Conservation (phyloP, 805 yeast species). For the Jamesozyma piceae region DNA sequence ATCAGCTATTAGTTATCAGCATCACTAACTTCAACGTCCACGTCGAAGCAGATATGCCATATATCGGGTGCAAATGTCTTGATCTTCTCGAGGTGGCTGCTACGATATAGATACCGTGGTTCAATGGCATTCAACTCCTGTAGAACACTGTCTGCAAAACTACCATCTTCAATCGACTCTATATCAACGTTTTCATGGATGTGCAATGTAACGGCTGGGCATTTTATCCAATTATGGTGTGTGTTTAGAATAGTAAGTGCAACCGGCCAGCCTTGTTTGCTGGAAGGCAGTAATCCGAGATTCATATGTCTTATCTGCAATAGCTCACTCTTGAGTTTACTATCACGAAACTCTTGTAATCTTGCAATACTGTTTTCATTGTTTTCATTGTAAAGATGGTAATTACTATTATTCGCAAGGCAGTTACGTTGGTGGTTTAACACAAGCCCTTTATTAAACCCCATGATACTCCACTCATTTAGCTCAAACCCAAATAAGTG, state of each 20-base stretch:
- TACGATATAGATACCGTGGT: conserved; percentile 4
- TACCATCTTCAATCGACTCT: conserved; percentile 29
- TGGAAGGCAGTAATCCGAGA: conserved; percentile 69
- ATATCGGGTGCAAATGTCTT: conserved; percentile 85
- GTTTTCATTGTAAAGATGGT: conserved; percentile 49
- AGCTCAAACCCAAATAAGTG: conserved; percentile 68
- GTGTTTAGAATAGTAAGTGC: conserved; percentile 25
- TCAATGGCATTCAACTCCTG: conserved; percentile 1
- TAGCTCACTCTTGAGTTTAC: conserved; percentile 19
- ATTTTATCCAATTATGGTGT: conserved; percentile 9
- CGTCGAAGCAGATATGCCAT: conserved; percentile 61
- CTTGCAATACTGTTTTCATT: conserved; percentile 45
- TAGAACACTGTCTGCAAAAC: conserved; percentile 6
- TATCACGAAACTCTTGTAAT: conserved; percentile 18
- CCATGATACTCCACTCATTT: conserved; percentile 77
- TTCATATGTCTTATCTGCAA: conserved; percentile 47
- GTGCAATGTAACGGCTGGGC: conserved; percentile 36
- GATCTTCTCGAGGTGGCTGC: conserved; percentile 47
- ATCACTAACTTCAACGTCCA: conserved; percentile 11
- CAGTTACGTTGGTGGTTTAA: conserved; percentile 27
- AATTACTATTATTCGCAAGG: conserved; percentile 23
- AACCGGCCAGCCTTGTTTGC: conserved; percentile 51
- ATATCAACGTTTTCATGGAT: conserved; percentile 67
- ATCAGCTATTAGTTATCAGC: too few relatives aligned
- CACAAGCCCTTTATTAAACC: conserved; percentile 47